phyloP scores from a whole-genome alignment of 257 asterid genomes.

The Plantago elongata region DNA sequence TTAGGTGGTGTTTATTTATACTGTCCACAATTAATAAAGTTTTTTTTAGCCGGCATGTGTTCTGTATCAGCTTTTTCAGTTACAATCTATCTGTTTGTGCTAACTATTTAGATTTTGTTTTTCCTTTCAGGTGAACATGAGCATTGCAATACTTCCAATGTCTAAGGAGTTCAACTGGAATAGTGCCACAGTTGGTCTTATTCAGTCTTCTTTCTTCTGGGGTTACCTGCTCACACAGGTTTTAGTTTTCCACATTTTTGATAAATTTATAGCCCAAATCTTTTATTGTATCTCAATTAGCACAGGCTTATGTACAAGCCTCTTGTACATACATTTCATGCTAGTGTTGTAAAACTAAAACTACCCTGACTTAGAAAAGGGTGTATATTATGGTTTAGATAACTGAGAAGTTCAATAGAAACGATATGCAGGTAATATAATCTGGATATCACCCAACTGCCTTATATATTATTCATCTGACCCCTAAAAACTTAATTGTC shows the following conservation, averaged over 20 bases:
- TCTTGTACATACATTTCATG: slow-evolving; percentile 4
- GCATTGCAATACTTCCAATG: slow-evolving; percentile 99
- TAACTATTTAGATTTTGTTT: slow-evolving; percentile 12
- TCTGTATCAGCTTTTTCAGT: slow-evolving; percentile 5
- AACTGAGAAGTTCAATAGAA: no score
- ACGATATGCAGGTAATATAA: no score
- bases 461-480: no score
- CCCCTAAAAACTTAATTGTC: no score
- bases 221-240: slow-evolving; percentile 99
- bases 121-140: slow-evolving; percentile 84
- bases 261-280: slow-evolving; percentile 11
- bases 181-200: slow-evolving; percentile 94
- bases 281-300: slow-evolving; percentile 10
- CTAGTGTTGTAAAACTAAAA: slow-evolving; percentile 9
- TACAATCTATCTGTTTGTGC: slow-evolving; percentile 5
- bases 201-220: slow-evolving; percentile 99
- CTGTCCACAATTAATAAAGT: slow-evolving; percentile 10
- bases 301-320: slow-evolving; percentile 7
- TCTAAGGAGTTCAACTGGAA: slow-evolving; percentile 97
- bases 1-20: slow-evolving; percentile 14
- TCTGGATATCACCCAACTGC: no score
- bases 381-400: neutral
- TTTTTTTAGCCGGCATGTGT: slow-evolving; percentile 5
- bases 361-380: neutral
- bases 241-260: slow-evolving; percentile 13